phyloP scores from a whole-genome alignment of 495 filamentous ascomycete species.

The Halenospora varia region DNA sequence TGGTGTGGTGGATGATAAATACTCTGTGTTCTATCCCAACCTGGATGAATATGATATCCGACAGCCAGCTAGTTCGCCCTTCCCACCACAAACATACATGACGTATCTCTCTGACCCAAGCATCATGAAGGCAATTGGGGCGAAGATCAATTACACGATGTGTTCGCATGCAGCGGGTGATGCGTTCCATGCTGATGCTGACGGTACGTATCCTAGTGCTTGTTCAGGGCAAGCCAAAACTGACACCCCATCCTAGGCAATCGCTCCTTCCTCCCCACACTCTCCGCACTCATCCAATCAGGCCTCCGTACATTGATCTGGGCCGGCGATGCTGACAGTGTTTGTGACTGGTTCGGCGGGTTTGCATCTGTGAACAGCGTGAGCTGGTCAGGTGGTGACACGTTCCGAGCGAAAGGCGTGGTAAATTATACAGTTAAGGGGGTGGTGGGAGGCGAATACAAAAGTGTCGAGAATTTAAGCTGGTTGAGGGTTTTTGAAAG shows the following conservation, averaged over 20 bases:
- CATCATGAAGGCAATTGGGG: conserved; percentile 47
- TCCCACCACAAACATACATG: conserved; percentile 43
- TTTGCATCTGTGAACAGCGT: conserved; percentile 40
- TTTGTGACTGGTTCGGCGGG: conserved; percentile 50
- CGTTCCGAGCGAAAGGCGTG: conserved; percentile 35
- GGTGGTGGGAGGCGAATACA: conserved; percentile 40
- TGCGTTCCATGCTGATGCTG: conserved; percentile 41
- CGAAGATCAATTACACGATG: conserved; percentile 39
- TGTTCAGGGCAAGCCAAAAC: not conserved
- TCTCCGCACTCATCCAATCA: conserved; percentile 41
- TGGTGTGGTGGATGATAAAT: conserved; percentile 37
- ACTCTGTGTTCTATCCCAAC: conserved; percentile 27
- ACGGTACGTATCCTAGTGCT: conserved; percentile 27
- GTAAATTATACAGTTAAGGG: conserved; percentile 45
- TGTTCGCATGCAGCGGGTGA: conserved; percentile 35
- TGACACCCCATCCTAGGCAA: conserved; percentile 18
- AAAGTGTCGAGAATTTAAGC: conserved; percentile 44
- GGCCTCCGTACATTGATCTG: conserved; percentile 45
- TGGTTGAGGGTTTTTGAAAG: conserved; percentile 48
- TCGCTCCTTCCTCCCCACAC: conserved; percentile 38
- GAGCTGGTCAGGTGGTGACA: conserved; percentile 28
- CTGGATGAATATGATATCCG: conserved; percentile 52
- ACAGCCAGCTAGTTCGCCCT: conserved; percentile 33
- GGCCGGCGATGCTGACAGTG: conserved; percentile 54
- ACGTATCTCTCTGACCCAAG: conserved; percentile 34